These are phyloP conservation scores for Tolypocladium ophioglossoides DNA, from an alignment of 2,329 filamentous ascomycete genomes.

Conservation along the genomic window DNA sequence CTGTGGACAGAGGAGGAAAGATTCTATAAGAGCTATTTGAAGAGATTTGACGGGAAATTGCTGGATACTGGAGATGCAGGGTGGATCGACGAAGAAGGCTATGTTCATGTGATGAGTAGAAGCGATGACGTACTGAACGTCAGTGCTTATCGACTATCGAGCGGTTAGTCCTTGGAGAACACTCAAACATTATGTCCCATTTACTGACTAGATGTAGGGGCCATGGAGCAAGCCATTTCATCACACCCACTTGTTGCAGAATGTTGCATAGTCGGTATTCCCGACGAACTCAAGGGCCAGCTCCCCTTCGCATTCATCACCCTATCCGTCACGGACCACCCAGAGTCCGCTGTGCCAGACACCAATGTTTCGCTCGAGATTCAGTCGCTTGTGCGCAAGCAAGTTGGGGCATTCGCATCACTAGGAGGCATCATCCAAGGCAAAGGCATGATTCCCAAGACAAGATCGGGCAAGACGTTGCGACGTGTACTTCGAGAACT, in stretches of 20 bases:
- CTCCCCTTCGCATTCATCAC: conserved; percentile 84
- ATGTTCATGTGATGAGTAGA: conserved; percentile 53
- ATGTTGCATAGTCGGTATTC: conserved; percentile 76
- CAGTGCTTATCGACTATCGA: conserved; percentile 81
- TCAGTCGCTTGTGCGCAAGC: conserved; percentile 60
- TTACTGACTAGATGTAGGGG: conserved; percentile 36
- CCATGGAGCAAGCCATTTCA: conserved; percentile 85
- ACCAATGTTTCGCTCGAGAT: conserved; percentile 44
- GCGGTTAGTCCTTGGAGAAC: conserved; percentile 42
- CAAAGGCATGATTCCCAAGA: conserved; percentile 82
- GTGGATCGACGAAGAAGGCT: conserved; percentile 66
- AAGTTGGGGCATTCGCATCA: conserved; percentile 79
- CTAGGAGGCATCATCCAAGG: conserved; percentile 80
- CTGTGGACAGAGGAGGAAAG: conserved; percentile 78
- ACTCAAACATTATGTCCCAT: background rate
- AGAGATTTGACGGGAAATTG: conserved; percentile 72
- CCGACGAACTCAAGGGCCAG: conserved; percentile 78
- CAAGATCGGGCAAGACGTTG: conserved; percentile 82
- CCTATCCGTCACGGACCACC: conserved; percentile 34
- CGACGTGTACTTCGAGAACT: conserved; percentile 72
- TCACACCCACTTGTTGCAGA: conserved; percentile 71
- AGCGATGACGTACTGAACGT: conserved; percentile 90
- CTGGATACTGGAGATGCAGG: conserved; percentile 87
- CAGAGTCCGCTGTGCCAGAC: conserved; percentile 37
- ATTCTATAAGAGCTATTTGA: conserved; percentile 78